These are phyloP conservation scores for Forsythia viridissima DNA, from an alignment of 257 asterid species.

Conservation along the genomic window DNA sequence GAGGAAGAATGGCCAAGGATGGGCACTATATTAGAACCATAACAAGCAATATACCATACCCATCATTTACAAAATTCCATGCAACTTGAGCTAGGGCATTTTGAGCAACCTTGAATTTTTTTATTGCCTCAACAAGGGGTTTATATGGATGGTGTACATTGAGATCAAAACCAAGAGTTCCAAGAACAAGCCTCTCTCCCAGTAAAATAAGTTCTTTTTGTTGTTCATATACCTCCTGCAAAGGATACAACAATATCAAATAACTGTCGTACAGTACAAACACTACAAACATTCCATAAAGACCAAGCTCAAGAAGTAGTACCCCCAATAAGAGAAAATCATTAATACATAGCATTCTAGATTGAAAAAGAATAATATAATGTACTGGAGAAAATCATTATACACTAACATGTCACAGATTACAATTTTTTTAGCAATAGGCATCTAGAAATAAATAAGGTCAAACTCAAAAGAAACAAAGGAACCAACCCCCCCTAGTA, in stretches of 20 bases:
- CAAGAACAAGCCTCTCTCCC: slow-evolving; percentile 92
- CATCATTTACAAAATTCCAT: slow-evolving; percentile 99
- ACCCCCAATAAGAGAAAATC: not conserved
- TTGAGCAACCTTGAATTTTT: slow-evolving; percentile 90
- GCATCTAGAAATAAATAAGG: not conserved
- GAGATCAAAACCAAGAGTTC: slow-evolving; percentile 84
- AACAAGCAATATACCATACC: slow-evolving; percentile 59
- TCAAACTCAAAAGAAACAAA: slow-evolving; percentile 3
- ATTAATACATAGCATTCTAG: not conserved
- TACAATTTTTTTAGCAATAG: slow-evolving; percentile 4
- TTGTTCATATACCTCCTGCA: slow-evolving; percentile 90
- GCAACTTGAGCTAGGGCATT: slow-evolving; percentile 95
- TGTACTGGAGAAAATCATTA: not conserved
- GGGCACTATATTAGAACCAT: slow-evolving; percentile 32
- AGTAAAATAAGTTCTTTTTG: slow-evolving; percentile 80
- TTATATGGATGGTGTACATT: slow-evolving; percentile 88
- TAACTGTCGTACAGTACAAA: not conserved
- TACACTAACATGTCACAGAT: not conserved
- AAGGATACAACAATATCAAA: slow-evolving; percentile 27
- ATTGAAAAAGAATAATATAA: not conserved
- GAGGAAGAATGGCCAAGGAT: slow-evolving; percentile 45
- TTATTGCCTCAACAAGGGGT: slow-evolving; percentile 93
- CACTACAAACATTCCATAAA: not conserved
- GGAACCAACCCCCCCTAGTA: slow-evolving; percentile 8
- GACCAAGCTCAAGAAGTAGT: not conserved